Conservation (phyloP, 306 rosid species). For the Acacia crassicarpa region DNA sequence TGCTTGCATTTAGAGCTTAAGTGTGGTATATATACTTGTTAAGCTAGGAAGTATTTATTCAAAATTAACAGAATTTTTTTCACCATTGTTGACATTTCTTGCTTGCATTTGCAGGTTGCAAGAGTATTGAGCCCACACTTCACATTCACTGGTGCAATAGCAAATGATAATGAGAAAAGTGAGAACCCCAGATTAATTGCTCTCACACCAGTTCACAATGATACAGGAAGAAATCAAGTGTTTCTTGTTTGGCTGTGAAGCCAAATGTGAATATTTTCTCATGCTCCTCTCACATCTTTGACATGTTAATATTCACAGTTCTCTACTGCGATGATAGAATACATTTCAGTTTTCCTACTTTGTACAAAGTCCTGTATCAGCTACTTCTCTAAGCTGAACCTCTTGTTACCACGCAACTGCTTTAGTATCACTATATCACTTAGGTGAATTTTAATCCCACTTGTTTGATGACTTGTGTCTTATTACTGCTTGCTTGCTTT, state of each 20-base stretch:
- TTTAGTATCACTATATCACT: conserved; percentile 24
- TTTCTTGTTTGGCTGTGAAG: conserved; percentile 1
- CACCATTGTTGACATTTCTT: neutral
- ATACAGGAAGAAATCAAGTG: neutral
- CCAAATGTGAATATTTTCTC: conserved; percentile 21
- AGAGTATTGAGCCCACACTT: neutral
- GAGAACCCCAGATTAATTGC: neutral
- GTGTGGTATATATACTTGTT: neutral
- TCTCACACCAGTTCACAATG: conserved; percentile 4
- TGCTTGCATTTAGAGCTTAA: neutral
- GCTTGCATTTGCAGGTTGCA: conserved; percentile 31
- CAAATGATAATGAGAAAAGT: conserved; percentile 21
- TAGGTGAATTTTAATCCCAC: neutral
- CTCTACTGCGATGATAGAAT: neutral
- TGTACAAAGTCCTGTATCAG: conserved; percentile 12
- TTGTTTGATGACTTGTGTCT: neutral
- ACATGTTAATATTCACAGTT: neutral
- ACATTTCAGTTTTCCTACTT: neutral
- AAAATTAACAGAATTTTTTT: neutral
- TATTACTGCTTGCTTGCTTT: neutral
- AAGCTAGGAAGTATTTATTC: neutral
- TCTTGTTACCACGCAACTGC: neutral
- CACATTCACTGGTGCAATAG: neutral
- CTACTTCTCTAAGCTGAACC: conserved; percentile 20
- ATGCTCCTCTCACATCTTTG: neutral